Evolutionary conservation across 257 asterid genomes (phyloP).

Genomic region (Jaltomata sinuosa): DNA sequence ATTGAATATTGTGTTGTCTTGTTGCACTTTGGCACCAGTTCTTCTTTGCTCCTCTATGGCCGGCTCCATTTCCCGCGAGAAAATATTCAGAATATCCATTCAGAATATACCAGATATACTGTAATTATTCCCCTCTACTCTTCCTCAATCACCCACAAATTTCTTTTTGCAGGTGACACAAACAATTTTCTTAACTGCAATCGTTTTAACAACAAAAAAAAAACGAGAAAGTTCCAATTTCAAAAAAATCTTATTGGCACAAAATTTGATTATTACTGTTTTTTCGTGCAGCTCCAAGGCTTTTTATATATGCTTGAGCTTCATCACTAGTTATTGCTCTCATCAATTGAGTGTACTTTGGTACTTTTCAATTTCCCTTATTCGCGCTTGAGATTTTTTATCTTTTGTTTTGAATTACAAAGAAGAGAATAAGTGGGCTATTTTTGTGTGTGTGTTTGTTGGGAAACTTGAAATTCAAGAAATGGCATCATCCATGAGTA

Average conservation of each 20-base stretch:
- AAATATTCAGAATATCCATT: not conserved
- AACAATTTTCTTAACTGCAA: not conserved
- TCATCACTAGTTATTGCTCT: not conserved
- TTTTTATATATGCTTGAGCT: not conserved
- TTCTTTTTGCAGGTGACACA: not conserved
- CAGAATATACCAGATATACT: not conserved
- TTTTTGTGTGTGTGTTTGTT: not conserved
- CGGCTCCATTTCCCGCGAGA: not conserved
- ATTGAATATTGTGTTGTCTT: not conserved
- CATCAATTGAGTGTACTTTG: not conserved
- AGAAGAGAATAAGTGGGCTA: not conserved
- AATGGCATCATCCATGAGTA: slow-evolving; percentile 26
- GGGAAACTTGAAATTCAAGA: not conserved
- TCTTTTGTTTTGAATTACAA: not conserved
- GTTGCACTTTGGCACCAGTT: not conserved
- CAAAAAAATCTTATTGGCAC: not conserved
- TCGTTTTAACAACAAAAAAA: not conserved
- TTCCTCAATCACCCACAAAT: not conserved
- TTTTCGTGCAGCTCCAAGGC: not conserved
- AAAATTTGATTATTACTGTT: not conserved
- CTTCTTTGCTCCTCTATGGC: not conserved
- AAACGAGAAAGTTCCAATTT: not conserved
- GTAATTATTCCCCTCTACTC: not conserved
- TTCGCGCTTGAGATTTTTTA: too few species aligned
- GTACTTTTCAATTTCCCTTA: too few species aligned